Conservation (phyloP, 2,329 filamentous ascomycete genomes). For the Epichloe sp. region DNA sequence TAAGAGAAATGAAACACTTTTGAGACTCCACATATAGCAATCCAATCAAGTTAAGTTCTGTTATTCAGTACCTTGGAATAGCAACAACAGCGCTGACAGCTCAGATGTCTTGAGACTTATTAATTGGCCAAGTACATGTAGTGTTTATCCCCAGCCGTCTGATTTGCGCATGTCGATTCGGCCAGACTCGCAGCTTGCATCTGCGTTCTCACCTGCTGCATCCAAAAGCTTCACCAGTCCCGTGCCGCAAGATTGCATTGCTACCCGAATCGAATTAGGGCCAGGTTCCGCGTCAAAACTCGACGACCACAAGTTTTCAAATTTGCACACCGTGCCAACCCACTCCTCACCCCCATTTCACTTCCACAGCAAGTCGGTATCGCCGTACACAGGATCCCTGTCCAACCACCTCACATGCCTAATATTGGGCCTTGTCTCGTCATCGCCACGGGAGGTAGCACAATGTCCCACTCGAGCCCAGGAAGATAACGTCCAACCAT, state of each 20-base stretch:
- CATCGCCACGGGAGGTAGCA: neutral
- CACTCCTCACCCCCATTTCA: neutral
- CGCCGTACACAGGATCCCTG: constrained; percentile 10
- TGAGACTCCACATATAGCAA: neutral
- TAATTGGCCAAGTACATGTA: neutral
- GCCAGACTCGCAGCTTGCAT: neutral
- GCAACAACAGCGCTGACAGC: neutral
- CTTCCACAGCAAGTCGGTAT: constrained; percentile 3
- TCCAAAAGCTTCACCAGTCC: neutral
- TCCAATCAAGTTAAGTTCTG: neutral
- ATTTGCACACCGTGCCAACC: neutral
- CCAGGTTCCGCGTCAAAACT: neutral
- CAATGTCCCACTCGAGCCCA: constrained; percentile 55
- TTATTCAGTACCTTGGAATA: neutral
- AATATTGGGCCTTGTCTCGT: constrained; percentile 2
- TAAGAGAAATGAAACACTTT: neutral
- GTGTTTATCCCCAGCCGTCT: neutral
- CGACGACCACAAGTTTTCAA: neutral
- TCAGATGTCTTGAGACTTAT: neutral
- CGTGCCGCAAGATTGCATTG: neutral
- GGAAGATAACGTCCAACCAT: constrained; percentile 56
- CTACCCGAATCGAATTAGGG: too few species aligned
- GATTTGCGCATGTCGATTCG: neutral
- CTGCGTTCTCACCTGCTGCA: neutral
- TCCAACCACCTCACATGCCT: constrained; percentile 7